Base-by-base conservation (phyloP, 306 rosid species). In the Crataegus laevigata region DNA sequence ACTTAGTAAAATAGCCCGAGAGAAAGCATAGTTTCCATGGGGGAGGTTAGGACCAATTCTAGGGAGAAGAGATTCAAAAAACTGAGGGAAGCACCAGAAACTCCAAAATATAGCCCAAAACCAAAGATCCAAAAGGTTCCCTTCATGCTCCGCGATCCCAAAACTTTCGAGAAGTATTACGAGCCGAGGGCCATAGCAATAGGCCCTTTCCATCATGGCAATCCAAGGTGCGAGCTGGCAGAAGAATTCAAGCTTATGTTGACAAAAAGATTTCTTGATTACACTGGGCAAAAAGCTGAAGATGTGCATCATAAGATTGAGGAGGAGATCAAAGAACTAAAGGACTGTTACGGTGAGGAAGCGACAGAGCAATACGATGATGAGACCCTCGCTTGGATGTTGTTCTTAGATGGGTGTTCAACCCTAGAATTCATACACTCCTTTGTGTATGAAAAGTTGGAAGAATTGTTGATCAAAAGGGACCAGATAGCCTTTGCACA, bases 361-460 rank as follows among this genome's bases (percentile, higher is more conserved):
- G 54, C 54, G 1, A 47, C 54, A 3, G 5, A 47, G 6, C 0
- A 0, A 1, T 47, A 47, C 0, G 54, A 47, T 47, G 54, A 47
- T 5, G 54, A 47, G 54, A 3, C 54, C 18, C 17, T 47, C 5
- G 54, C 54, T 0, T 47, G 54, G 54, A 47, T 47, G 52, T 47
- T 47, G 54, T 47, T 47, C 19, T 1, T 14, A 17, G 19, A 47
- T 47, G 54, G 54, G 54, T 47, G 54, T 47, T 47, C 19, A 8
- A 12, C 0, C 18, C 13, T 47, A 47, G 9, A 47, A 47, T 47
- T 47, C 72, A 68, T 68, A 7, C 0, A 42, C 22, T 4, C 43
- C 14, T 25, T n/a, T 42, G 0, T 7, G 19, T 0, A 36, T 1
- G 6, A 4, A 4, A 4, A 3, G 6, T 8, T 68, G 0, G 0